Base-by-base conservation (phyloP, 495 filamentous ascomycete species). In the Jackrogersella multiformis region DNA sequence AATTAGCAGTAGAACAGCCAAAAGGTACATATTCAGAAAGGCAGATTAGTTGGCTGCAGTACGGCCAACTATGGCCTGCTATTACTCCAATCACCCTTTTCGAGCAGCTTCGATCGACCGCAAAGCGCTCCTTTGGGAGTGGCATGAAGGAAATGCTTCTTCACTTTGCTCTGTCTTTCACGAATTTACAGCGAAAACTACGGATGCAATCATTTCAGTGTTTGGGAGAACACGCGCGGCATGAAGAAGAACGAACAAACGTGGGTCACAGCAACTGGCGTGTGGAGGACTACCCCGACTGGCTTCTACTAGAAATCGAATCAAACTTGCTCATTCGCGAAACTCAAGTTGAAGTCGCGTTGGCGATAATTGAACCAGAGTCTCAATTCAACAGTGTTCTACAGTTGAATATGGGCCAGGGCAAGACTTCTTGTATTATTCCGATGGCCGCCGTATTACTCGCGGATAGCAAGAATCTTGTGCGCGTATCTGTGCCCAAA, bases 291-390 rank as follows among this genome's bases (percentile, higher is more conserved):
- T 57, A 70, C 4, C 77, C 83, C 0, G 86, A 89, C 44, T 88
- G 83, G 80, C 63, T 89, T 0, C 76, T 89, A 2, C 70, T 89
- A 0, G 86, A 89, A 56, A 79, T 89, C 39, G 86, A 89, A 21
- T 67, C 71, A 4, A 79, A 87, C 52, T 60, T 88, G 0, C 57
- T 86, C 2, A 83, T 88, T 44, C 76, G 86, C 0, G 56, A 64
- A 0, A 79, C 76, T 2, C 86, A 88, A 61, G 76, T 84, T 3
- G 76, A 83, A 34, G 84, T 88, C 34, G 84, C 84, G 0, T 55
- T 59, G 15, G 80, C 79, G 0, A 88, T 77, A 26, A 84, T 83
- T 24, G 66, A 75, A 0, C 86, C 85, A 1, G 39, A 56, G 0
- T 82, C 76, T 4, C 61, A 68, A 3, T 45, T 64, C 0, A 88